Percentiles rank a stretch among this genome's conserved stretches.
phyloP scores from a whole-genome alignment of 1,139 yeast genomes.

The Saccharomyces hybrid region DNA sequence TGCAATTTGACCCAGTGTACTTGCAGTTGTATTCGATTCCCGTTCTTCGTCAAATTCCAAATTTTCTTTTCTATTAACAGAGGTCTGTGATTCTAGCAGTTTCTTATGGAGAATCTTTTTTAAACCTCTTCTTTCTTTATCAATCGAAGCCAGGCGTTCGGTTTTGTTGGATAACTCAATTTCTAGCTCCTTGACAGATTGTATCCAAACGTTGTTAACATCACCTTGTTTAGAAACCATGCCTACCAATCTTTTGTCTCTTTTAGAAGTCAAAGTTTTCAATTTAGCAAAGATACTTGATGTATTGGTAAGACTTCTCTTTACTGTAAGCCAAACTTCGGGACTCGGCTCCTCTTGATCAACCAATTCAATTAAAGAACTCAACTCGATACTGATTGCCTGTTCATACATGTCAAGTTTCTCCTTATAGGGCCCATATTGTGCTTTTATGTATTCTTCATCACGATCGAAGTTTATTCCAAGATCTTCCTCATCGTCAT shows the following conservation, averaged over 20 bases:
- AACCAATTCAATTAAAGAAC: constrained; percentile 51
- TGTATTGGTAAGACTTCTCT: constrained; percentile 29
- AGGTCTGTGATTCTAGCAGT: constrained; percentile 9
- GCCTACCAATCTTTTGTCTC: constrained; percentile 39
- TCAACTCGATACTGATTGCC: constrained; percentile 52
- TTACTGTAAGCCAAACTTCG: constrained; percentile 27
- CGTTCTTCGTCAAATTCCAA: constrained; percentile 1
- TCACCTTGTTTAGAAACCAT: constrained; percentile 68
- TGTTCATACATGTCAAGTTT: constrained; percentile 46
- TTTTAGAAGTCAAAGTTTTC: constrained; percentile 25
- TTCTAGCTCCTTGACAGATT: constrained; percentile 77
- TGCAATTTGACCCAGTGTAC: constrained; percentile 35
- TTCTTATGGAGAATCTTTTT: constrained; percentile 46
- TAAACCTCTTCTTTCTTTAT: constrained; percentile 61
- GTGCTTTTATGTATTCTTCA: constrained; percentile 31
- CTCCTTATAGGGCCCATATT: constrained; percentile 35
- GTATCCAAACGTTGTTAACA: constrained; percentile 84
- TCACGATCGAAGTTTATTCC: constrained; percentile 24
- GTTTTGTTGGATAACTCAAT: constrained; percentile 72
- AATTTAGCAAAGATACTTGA: constrained; percentile 27
- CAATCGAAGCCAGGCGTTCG: constrained; percentile 59
- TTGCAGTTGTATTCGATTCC: not conserved
- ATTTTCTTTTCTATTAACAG: not conserved
- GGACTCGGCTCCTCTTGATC: constrained; percentile 24
- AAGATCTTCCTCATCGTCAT: constrained; percentile 23